Base-by-base conservation (phyloP, 257 asterid species). In the Cynanchum wilfordii region DNA sequence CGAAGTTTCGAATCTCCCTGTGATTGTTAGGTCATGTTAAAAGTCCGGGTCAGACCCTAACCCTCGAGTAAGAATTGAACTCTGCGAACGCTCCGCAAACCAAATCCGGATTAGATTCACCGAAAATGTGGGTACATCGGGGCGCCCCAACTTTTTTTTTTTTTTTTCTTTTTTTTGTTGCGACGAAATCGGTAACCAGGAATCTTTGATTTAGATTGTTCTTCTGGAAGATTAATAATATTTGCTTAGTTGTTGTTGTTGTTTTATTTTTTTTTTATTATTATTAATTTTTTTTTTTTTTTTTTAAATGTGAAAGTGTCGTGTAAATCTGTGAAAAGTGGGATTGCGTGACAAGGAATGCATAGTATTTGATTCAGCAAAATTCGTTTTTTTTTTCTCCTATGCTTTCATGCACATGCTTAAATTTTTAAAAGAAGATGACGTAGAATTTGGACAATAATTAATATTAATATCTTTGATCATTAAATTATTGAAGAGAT, bases 181-280 rank as follows among this genome's bases (percentile, higher is more conserved):
- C 80, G 83, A 81, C 78, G 82, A 76, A 73, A 81, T 76, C 54
- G 81, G 80, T 82, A 79, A 83, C 63, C n/a, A 55, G 76, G 81
- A 82, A 84, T 81, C 84, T 80, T 77, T 77, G 81, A 77, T 80
- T 64, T 59, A 70, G 17, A 67, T 50, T n/a, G 19, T 50, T 20
- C 29, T 68, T 79, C 58, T 19, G 65, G 20, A 47, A 60, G 5
- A 47, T 52, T 24, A 65, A 22, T 9, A 59, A 27, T 70, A 58
- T 0, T 55, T 7, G 1, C 1, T 2, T 56, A 44, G 0, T 29
- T 52, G 19, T 6, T 33, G n/a, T n/a, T n/a, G n/a, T n/a, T n/a
- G n/a, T n/a, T n/a, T n/a, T n/a, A n/a, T 5, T 20, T 80, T 62
- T 10, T 44, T 22, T 16, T 10, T 70, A n/a, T n/a, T n/a, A n/a